These are phyloP conservation scores for Acer campestre DNA, from an alignment of 345 rosid species.

Conservation along the genomic window DNA sequence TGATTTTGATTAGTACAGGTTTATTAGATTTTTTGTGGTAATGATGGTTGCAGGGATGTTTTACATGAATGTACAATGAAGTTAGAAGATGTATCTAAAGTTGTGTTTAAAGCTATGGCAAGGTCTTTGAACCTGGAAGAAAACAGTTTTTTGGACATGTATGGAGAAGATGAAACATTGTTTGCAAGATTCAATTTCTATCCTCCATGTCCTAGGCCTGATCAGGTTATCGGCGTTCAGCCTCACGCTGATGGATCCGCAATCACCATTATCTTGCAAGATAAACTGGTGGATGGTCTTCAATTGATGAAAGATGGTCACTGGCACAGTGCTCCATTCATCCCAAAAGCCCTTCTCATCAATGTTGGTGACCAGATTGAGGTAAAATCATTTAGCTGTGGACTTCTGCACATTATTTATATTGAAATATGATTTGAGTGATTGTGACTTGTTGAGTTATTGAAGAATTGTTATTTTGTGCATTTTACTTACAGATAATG, in stretches of 20 bases:
- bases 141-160: constrained; percentile 44
- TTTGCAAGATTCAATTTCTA: constrained; percentile 57
- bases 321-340: constrained; percentile 51
- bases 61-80: constrained; percentile 40
- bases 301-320: constrained; percentile 49
- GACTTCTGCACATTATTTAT: not conserved
- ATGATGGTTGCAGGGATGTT: constrained; percentile 34
- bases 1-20: constrained; percentile 17
- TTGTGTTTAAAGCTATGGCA: constrained; percentile 55
- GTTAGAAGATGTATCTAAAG: constrained; percentile 19
- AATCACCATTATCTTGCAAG: constrained; percentile 54
- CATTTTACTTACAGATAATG: constrained; percentile 41
- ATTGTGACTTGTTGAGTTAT: not conserved
- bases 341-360: constrained; percentile 49
- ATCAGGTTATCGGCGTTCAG: constrained; percentile 48
- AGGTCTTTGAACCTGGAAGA: constrained; percentile 50
- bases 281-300: constrained; percentile 56
- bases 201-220: constrained; percentile 66
- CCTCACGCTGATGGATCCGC: constrained; percentile 70
- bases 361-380: constrained; percentile 59
- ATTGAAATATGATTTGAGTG: too few species aligned
- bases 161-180: constrained; percentile 40
- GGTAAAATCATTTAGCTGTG: constrained; percentile 22
- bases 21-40: not conserved
- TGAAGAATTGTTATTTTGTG: not conserved